A percentile compares a stretch with the other conserved stretches of the same genome.
Conservation (phyloP, 345 rosid species). For the Gossypium rotundifolium region DNA sequence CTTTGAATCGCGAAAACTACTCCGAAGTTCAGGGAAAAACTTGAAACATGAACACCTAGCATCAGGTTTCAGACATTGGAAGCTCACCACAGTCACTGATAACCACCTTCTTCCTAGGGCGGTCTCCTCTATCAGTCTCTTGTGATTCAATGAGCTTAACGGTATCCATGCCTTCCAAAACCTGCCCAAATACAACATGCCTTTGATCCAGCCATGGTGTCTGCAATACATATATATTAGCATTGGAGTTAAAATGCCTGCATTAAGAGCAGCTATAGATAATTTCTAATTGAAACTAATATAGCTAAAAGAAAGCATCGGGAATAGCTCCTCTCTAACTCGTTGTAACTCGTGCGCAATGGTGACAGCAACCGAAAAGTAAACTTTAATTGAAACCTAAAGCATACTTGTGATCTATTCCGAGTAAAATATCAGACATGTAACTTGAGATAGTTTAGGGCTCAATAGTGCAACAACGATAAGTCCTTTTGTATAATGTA, state of each 20-base stretch:
- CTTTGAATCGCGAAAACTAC: neutral
- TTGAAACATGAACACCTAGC: neutral
- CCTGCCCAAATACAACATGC: constrained; percentile 98
- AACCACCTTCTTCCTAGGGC: constrained; percentile 77
- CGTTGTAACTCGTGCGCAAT: no score
- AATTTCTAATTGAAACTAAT: neutral
- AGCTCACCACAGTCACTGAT: constrained; percentile 92
- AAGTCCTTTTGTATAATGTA: neutral
- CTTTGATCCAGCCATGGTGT: constrained; percentile 92
- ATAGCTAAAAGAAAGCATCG: neutral
- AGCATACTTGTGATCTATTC: no score
- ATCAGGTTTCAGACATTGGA: constrained; percentile 52
- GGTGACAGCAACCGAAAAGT: no score
- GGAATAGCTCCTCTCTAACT: neutral
- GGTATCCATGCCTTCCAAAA: constrained; percentile 86
- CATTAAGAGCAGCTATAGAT: neutral
- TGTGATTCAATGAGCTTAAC: constrained; percentile 72
- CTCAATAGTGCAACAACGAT: neutral
- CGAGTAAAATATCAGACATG: no score
- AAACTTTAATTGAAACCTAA: no score
- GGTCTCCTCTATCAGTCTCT: constrained; percentile 95
- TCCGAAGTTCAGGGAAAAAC: constrained; percentile 1
- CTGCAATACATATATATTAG: constrained; percentile 35
- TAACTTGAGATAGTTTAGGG: neutral
- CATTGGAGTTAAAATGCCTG: neutral